Base-by-base conservation (phyloP, 192 early-diverging fungal species). In the Spinellus fusiger region DNA sequence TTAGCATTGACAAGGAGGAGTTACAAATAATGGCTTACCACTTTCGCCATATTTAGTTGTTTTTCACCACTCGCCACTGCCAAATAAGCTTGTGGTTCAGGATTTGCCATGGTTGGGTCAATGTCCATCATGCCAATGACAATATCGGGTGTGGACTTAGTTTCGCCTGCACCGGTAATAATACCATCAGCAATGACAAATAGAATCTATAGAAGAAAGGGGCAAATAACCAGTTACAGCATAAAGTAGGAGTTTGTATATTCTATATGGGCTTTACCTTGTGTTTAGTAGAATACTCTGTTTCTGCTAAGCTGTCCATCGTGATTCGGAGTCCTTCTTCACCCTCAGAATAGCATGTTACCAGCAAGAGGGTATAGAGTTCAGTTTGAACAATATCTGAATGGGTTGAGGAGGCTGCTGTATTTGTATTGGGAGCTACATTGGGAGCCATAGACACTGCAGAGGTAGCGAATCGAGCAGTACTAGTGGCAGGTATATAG, bases 301-400 rank as follows among this genome's bases (percentile, higher is more conserved):
- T 84, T 23, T 70, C 58, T 13, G 91, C 90, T 38, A 98, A 74
- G 54, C 89, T 92, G 73, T 93, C 89, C 68, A 94, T 74, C 1
- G 95, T 95, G 9, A 80, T 87, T 27, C 80, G 76, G 49, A 94
- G 77, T 1, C 90, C 91, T 27, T 68, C 77, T 40, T 89, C 83
- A 31, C 88, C 89, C 74, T 98, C 95, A 8, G 93, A 96, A 73
- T 98, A 98, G 68, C 90, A 92, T 4, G 93, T 91, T 7, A 97
- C 92, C 40, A 95, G 69, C 76, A 96, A 81, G 51, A 88, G 64
- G 0, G 87, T 86, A 59, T 83, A 88, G 33, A 88, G 70, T 56
- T 87, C 73, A n/a, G 63, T 69, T 2, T 59, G 20, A 4, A 61
- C 44, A 3, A 59, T 40, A 28, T 60, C 53, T 6, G 47, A 13